Base-by-base conservation (phyloP, 139 green algal genomes). In the Coccomyxa sp. region DNA sequence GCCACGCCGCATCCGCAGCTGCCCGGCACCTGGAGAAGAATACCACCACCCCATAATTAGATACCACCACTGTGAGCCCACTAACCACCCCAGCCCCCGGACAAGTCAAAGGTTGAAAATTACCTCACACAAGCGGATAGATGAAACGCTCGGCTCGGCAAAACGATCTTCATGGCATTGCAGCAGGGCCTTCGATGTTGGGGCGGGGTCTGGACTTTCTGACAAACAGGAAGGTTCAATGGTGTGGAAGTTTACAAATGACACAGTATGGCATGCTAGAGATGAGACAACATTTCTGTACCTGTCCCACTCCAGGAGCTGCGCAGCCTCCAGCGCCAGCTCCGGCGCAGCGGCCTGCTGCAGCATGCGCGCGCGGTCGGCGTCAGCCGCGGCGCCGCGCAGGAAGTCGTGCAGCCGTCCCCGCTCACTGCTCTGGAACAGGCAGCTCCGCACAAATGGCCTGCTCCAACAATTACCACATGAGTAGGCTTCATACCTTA, bases 401-500 rank as follows among this genome's bases (percentile, higher is more conserved):
- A 81, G n/a, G 30, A 77, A 21, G 4, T 74, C 60, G 16, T 13
- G 13, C 14, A 82, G 59, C 60, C 84, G 77, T 31, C 59, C 30
- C 18, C 71, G 76, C 32, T 80, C 58, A 12, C 63, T 66, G 31
- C 13, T 16, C 31, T 81, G 58, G 45, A 84, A 87, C 13, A 87
- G 76, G 38, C 84, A 84, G 0, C 59, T 28, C 13, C 80, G 80
- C 74, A 87, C 74, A 75, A 82, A 84, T 12, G 80, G 60, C 84
- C 84, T 87, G 84, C 3, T 51, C 3, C 57, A 79, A 9, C 3
- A 0, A 59, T n/a, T n/a, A 16, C 4, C 3, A 32, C 76, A 80
- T 4, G 58, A 15, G 25, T 1, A 31, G 27, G 30, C 4, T 80
- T 21, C 13, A 80, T 4, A 80, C 7, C 13, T 57, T 18, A 16